phyloP scores from a whole-genome alignment of 352 stramenopile species.

The Labyrinthula sp. region DNA sequence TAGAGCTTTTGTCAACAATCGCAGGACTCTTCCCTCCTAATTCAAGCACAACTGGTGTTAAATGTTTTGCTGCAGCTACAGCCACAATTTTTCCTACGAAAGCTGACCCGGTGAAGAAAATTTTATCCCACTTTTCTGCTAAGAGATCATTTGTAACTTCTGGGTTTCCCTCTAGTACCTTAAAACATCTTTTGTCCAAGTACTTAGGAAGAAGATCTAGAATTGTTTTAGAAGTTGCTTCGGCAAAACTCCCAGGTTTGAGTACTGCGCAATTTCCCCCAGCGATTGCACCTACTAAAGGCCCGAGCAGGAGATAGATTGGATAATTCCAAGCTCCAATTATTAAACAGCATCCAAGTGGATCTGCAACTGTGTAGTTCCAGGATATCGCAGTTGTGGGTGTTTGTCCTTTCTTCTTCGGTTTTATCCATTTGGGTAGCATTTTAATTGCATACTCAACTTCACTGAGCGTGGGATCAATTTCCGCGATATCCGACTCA shows the following conservation, averaged over 20 bases:
- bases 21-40: conserved; percentile 69
- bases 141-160: conserved; percentile 53
- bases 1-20: conserved; percentile 50
- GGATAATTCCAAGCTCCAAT: conserved; percentile 78
- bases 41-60: conserved; percentile 74
- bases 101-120: conserved; percentile 52
- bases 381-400: conserved; percentile 36
- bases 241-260: conserved; percentile 63
- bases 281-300: conserved; percentile 49
- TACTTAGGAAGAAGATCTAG: conserved; percentile 39
- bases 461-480: conserved; percentile 41
- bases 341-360: conserved; percentile 51
- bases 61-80: conserved; percentile 57
- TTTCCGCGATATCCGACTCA: conserved; percentile 44
- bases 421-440: conserved; percentile 18
- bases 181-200: conserved; percentile 34
- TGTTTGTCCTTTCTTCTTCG: conserved; percentile 32
- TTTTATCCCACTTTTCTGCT: conserved; percentile 48
- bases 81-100: conserved; percentile 61
- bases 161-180: conserved; percentile 53
- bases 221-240: conserved; percentile 42
- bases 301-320: conserved; percentile 49
- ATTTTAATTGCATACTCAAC: conserved; percentile 36
- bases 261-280: conserved; percentile 76
- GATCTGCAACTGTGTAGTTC: conserved; percentile 42